These are phyloP conservation scores for Candolleomyces aberdarensis DNA, from an alignment of 768 basidiomycete genomes.

Conservation along the genomic window DNA sequence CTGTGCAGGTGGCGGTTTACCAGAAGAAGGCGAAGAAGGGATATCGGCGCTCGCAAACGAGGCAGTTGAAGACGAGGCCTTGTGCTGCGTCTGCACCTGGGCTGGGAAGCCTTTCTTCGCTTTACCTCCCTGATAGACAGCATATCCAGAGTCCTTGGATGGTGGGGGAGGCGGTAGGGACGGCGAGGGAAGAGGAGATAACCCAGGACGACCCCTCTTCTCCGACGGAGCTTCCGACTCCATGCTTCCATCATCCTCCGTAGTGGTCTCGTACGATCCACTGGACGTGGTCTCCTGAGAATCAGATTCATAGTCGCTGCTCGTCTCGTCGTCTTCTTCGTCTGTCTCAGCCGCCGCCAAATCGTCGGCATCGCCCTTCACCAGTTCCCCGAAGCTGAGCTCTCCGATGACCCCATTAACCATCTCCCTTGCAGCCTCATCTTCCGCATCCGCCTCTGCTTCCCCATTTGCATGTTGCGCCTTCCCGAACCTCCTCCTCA, in stretches of 20 bases:
- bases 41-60: neutral
- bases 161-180: conserved; percentile 2
- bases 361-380: conserved; percentile 76
- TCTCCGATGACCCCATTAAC: conserved; percentile 81
- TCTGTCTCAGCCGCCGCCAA: conserved; percentile 71
- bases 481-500: conserved; percentile 80
- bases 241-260: neutral
- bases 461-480: conserved; percentile 32
- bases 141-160: neutral
- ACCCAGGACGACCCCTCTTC: neutral
- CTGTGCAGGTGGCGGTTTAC: conserved; percentile 15
- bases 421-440: conserved; percentile 78
- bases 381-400: conserved; percentile 77
- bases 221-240: no score
- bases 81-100: neutral
- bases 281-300: conserved; percentile 23
- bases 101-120: neutral
- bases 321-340: conserved; percentile 28
- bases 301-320: conserved; percentile 13
- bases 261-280: neutral
- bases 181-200: conserved; percentile 11
- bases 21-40: neutral
- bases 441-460: conserved; percentile 62
- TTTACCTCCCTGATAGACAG: neutral
- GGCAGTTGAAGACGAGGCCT: neutral